A percentile compares a stretch with the other conserved stretches of the same genome.
phyloP scores from a whole-genome alignment of 805 yeast species.

The Saccharomyces mikatae region DNA sequence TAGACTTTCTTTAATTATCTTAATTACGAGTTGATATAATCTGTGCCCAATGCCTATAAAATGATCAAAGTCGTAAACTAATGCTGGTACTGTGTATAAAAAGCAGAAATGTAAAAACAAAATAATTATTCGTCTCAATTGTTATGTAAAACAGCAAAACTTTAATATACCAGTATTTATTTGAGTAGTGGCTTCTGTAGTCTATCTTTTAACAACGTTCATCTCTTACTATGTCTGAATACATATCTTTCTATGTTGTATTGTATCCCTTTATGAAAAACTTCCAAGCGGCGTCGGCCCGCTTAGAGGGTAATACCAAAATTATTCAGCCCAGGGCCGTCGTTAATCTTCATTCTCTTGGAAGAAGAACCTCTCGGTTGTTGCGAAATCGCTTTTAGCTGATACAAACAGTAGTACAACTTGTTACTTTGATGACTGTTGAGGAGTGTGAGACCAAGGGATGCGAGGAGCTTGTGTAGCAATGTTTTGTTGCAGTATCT shows the following conservation, averaged over 20 bases:
- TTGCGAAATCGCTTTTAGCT: neutral
- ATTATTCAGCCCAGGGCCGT: slow-evolving; percentile 60
- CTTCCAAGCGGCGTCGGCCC: neutral
- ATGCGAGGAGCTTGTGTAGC: slow-evolving; percentile 35
- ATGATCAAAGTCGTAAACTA: neutral
- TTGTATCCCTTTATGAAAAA: neutral
- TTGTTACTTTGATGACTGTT: slow-evolving; percentile 56
- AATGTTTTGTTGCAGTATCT: slow-evolving; percentile 42
- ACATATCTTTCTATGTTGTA: neutral
- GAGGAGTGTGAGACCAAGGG: slow-evolving; percentile 50
- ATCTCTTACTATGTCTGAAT: neutral
- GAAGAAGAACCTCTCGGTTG: neutral
- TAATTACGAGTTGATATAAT: neutral
- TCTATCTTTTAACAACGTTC: neutral
- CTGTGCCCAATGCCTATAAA: neutral
- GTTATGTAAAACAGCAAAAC: neutral
- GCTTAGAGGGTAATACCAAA: slow-evolving; percentile 41
- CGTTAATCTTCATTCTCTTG: slow-evolving; percentile 35
- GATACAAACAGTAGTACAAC: slow-evolving; percentile 63
- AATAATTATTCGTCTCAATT: neutral
- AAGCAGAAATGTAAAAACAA: neutral
- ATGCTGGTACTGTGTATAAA: neutral
- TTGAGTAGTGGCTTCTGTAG: neutral
- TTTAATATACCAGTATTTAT: neutral
- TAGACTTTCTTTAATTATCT: neutral